Conservation (phyloP, 1,284 basidiomycete genomes). For the Ustilago hordei region DNA sequence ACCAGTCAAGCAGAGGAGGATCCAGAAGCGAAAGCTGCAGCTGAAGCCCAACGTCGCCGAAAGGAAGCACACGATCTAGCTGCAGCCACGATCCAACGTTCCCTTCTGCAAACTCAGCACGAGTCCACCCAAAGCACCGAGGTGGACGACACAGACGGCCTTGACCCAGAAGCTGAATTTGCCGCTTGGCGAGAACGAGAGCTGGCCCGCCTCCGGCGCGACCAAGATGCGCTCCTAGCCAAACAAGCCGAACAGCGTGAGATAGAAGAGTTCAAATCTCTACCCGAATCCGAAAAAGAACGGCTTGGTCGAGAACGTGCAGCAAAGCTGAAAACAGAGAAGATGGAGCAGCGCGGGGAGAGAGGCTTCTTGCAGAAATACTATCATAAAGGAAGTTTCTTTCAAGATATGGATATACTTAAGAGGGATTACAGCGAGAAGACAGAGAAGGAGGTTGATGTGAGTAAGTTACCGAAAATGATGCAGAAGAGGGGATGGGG, state of each 20-base stretch:
- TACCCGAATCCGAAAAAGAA: slow-evolving; percentile 87
- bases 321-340: slow-evolving; percentile 15
- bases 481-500: slow-evolving; percentile 99
- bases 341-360: slow-evolving; percentile 78
- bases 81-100: slow-evolving; percentile 84
- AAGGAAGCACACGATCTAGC: slow-evolving; percentile 86
- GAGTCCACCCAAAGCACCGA: slow-evolving; percentile 81
- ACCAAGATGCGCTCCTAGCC: slow-evolving; percentile 83
- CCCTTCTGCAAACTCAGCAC: slow-evolving; percentile 87
- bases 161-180: slow-evolving; percentile 91
- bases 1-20: slow-evolving; percentile 6
- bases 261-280: slow-evolving; percentile 85
- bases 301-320: slow-evolving; percentile 34
- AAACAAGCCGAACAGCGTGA: slow-evolving; percentile 88
- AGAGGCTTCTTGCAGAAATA: slow-evolving; percentile 97
- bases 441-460: slow-evolving; percentile 83
- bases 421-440: slow-evolving; percentile 88
- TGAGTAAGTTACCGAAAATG: slow-evolving; percentile 86
- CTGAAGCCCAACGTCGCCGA: slow-evolving; percentile 77
- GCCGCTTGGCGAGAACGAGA: slow-evolving; percentile 95
- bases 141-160: slow-evolving; percentile 92
- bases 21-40: slow-evolving; percentile 75
- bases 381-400: slow-evolving; percentile 99
- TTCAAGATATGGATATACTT: slow-evolving; percentile 88
- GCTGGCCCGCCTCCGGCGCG: slow-evolving; percentile 86